Percentiles rank a stretch among this genome's conserved stretches.
Evolutionary conservation across 306 rosid genomes (phyloP).

Genomic region (Gynostemma pentaphyllum): DNA sequence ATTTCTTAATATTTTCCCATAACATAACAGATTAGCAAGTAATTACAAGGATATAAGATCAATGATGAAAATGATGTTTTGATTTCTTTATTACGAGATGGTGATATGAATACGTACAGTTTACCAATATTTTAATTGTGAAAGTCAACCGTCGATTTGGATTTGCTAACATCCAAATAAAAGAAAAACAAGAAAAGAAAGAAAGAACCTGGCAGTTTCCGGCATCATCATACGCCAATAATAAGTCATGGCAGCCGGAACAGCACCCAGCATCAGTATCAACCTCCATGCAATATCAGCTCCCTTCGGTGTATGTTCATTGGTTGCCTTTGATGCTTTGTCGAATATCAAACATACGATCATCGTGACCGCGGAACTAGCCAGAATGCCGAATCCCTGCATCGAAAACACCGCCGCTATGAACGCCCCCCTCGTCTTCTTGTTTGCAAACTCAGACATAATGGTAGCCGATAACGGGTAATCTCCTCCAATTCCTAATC

Average conservation of each 20-base stretch:
- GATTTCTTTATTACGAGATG: neutral
- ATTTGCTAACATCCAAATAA: neutral
- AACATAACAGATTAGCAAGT: no score
- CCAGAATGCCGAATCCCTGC: slow-evolving; percentile 79
- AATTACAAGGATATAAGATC: neutral
- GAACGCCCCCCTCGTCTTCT: slow-evolving; percentile 64
- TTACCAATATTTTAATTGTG: neutral
- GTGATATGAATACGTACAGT: neutral
- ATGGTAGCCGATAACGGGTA: slow-evolving; percentile 72
- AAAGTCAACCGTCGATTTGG: slow-evolving; percentile 3
- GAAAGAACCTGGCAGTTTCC: slow-evolving; percentile 66
- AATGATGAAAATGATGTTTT: neutral
- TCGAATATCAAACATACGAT: slow-evolving; percentile 40
- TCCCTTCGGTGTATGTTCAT: slow-evolving; percentile 17
- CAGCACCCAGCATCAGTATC: slow-evolving; percentile 53
- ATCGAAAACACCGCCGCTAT: slow-evolving; percentile 76
- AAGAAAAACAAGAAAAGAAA: neutral
- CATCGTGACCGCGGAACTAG: slow-evolving; percentile 42
- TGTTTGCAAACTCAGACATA: slow-evolving; percentile 84
- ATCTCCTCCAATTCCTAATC: slow-evolving; percentile 81
- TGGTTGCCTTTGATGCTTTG: neutral
- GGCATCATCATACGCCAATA: slow-evolving; percentile 92
- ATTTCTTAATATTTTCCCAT: no score
- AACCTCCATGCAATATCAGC: slow-evolving; percentile 70
- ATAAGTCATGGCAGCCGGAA: slow-evolving; percentile 74